Percentiles rank a stretch among this genome's conserved stretches.
Evolutionary conservation across 139 green algal species (phyloP).

Genomic region (Chlamydomonas schloesseri): DNA sequence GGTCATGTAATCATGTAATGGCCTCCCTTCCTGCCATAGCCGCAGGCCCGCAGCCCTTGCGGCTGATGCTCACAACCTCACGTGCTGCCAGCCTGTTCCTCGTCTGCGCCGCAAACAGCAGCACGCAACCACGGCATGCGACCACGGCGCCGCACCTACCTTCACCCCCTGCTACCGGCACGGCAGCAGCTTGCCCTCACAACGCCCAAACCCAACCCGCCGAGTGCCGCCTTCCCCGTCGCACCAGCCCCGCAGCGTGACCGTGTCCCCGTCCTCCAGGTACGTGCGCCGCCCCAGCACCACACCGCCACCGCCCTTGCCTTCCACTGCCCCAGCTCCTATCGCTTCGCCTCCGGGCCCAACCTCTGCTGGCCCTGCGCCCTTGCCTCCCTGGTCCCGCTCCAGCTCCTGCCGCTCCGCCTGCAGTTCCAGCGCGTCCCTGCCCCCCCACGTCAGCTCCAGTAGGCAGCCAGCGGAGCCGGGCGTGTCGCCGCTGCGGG

Average conservation of each 20-base stretch:
- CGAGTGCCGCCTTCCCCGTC: constrained; percentile 50
- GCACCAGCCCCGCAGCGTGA: constrained; percentile 80
- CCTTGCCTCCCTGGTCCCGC: too few relatives aligned
- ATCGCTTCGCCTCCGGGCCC: too few relatives aligned
- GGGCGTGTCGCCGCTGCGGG: constrained; percentile 63
- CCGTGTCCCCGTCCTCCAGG: constrained; percentile 86
- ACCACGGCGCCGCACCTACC: too few relatives aligned
- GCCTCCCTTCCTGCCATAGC: too few relatives aligned
- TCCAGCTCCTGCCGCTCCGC: neutral
- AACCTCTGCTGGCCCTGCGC: too few relatives aligned
- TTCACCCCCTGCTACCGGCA: neutral
- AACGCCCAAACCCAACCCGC: constrained; percentile 88
- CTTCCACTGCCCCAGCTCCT: neutral
- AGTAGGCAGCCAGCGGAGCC: constrained; percentile 71
- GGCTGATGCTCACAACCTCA: too few relatives aligned
- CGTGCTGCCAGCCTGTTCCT: too few relatives aligned
- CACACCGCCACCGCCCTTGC: neutral
- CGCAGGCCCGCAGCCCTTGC: too few relatives aligned
- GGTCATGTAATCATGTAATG: too few relatives aligned
- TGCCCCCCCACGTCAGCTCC: constrained; percentile 74
- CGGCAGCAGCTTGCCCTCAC: constrained; percentile 68
- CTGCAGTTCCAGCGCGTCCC: constrained; percentile 15
- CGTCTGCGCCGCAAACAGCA: too few relatives aligned
- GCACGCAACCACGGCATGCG: too few relatives aligned
- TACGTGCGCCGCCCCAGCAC: constrained; percentile 61